phyloP scores from a whole-genome alignment of 805 yeast genomes.

The Pichia cephalocereana region DNA sequence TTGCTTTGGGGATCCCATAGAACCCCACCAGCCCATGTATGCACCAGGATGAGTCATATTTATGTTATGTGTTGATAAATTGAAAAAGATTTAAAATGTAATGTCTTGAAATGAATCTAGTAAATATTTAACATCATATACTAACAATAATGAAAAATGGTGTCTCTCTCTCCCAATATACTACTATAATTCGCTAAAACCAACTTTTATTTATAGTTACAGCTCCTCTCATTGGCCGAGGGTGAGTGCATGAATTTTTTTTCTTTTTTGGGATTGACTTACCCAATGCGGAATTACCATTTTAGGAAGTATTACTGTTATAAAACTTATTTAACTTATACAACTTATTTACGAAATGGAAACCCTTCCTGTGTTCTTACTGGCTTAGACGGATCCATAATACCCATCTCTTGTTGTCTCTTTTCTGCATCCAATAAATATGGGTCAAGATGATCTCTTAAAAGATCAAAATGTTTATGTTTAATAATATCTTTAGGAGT shows the following conservation, averaged over 20 bases:
- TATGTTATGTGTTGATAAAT: too few species aligned
- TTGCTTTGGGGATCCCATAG: conserved; percentile 78
- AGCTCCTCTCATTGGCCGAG: conserved; percentile 3
- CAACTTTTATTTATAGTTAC: background rate
- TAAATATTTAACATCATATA: too few species aligned
- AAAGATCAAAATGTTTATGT: conserved; percentile 34
- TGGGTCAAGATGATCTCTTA: conserved; percentile 30
- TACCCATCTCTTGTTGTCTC: background rate
- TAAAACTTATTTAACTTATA: too few species aligned
- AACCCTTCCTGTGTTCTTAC: conserved; percentile 14
- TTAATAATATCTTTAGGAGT: conserved; percentile 37
- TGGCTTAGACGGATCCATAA: conserved; percentile 14
- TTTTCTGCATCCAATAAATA: conserved; percentile 14
- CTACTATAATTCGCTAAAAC: background rate
- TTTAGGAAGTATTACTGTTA: background rate
- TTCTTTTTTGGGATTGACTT: background rate
- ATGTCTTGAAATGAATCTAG: too few species aligned
- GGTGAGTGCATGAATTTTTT: background rate
- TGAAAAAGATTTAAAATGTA: too few species aligned
- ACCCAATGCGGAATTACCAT: background rate
- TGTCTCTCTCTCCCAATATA: background rate
- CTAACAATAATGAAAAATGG: too few species aligned
- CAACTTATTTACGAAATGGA: conserved; percentile 19
- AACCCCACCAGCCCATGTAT: conserved; percentile 98
- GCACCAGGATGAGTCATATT: conserved; percentile 43